Conservation (phyloP, 2,329 filamentous ascomycete genomes). For the Hypoxylon sp. region DNA sequence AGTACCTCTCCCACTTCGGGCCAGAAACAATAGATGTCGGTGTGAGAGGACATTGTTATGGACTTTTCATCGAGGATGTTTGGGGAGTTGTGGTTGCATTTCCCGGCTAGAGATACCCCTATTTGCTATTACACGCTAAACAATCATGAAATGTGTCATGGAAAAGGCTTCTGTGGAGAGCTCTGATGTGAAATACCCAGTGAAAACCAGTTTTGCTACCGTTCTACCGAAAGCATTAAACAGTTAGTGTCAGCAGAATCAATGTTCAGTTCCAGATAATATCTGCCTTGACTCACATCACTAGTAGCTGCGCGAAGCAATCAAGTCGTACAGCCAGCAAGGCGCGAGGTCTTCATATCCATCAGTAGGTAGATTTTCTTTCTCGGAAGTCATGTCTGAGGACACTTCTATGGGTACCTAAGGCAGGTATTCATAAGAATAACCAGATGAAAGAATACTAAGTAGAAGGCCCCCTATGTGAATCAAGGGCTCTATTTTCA, state of each 20-base stretch:
- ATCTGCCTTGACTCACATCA: background rate
- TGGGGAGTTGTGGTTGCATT: conserved; percentile 16
- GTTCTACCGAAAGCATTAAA: background rate
- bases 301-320: background rate
- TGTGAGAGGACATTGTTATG: background rate
- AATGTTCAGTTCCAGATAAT: background rate
- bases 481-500: background rate
- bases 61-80: background rate
- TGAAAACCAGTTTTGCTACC: conserved; percentile 9
- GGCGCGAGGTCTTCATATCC: background rate
- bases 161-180: background rate
- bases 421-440: no score
- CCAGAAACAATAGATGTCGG: conserved; percentile 30
- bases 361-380: background rate
- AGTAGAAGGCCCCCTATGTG: background rate
- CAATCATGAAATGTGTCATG: background rate
- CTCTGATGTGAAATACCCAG: conserved; percentile 6
- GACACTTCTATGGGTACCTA: no score
- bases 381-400: background rate
- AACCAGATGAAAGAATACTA: no score
- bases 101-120: conserved; percentile 26
- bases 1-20: conserved; percentile 42
- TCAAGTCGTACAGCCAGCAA: background rate
- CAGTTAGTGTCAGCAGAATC: background rate
- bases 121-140: conserved; percentile 1